Conservation (phyloP, 148 eudicot genomes). For the Gaultheria prostrata region DNA sequence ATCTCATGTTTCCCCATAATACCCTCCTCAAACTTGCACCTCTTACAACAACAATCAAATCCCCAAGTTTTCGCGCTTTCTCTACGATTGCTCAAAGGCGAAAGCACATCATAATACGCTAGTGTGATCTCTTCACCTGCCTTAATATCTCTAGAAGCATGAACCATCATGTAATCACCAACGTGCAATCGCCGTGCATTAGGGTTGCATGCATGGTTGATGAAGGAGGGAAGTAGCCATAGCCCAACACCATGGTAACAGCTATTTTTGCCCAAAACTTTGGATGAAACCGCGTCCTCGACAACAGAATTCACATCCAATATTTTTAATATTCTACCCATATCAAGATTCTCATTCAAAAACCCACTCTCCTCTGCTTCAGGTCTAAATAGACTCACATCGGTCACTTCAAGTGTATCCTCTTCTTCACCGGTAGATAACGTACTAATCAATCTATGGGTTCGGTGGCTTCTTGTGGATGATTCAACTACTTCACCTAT, state of each 20-base stretch:
- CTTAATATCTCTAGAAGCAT: conserved; percentile 72
- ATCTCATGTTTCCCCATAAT: conserved; percentile 53
- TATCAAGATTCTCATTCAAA: conserved; percentile 28
- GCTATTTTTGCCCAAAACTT: conserved; percentile 64
- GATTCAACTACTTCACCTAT: conserved; percentile 57
- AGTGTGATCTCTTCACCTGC: conserved; percentile 83
- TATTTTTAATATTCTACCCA: conserved; percentile 44
- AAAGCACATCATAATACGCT: conserved; percentile 68
- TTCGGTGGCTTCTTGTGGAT: conserved; percentile 41
- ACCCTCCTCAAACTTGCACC: conserved; percentile 65
- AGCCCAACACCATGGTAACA: conserved; percentile 76
- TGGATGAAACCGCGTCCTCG: conserved; percentile 64
- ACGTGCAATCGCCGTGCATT: conserved; percentile 70
- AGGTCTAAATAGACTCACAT: conserved; percentile 52
- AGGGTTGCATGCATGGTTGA: conserved; percentile 85
- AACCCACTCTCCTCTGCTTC: conserved; percentile 25
- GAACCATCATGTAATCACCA: conserved; percentile 65
- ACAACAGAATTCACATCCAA: conserved; percentile 83
- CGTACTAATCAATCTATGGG: conserved; percentile 43
- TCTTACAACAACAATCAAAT: conserved; percentile 59
- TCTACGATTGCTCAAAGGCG: conserved; percentile 43
- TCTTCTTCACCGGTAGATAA: conserved; percentile 69
- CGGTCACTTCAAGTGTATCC: conserved; percentile 52
- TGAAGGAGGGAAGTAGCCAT: conserved; percentile 72
- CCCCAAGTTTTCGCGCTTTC: conserved; percentile 77